Evolutionary conservation across 169 alveolate genomes (phyloP), one percentile per base, ranked within the genome.

Genomic region (Eimeria maxima): DNA sequence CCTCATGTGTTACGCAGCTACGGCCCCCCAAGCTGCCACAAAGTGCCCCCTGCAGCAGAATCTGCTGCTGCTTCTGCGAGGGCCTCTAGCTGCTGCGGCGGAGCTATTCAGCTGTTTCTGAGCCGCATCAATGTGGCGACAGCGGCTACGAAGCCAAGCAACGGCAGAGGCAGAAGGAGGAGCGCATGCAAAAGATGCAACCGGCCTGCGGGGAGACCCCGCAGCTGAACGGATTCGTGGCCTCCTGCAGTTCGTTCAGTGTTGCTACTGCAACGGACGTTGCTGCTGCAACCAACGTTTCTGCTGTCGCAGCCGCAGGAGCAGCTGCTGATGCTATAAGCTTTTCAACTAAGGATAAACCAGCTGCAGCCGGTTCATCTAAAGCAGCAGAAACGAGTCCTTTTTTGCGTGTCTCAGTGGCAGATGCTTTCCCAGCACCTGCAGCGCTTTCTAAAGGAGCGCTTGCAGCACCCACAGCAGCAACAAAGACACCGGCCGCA

Each of bases 141-240:
- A 76, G 87, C 63, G 63, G 63, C 44, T 76, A 47, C 87, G n/a
- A 47, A 60, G 24, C 65, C 87, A 76, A 45, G 87, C 87, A 76
- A 42, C 87, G 45, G 65, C 87, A 76, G 57, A n/a, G 42, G 65
- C 87, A 76, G 5, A 38, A 10, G 65, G 22, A 24, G 57, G 42
- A 45, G 65, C 63, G 38, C 50, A 45, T 42, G 87, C 87, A 45
- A 65, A 76, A 76, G 87, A 76, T 76, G 87, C 87, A 7, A 22
- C 65, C 87, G 57, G 65, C 44, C 63, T 76, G 87, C 63, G 57
- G 57, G 44, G 18, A 8, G 57, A 24, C 42, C 65, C 44, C 63
- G 65, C 87, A 13, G 42, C 87, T 22, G 27, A 76, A 14, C 67
- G 67, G 67, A 18, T 57, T 57, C 67, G n/a, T 24, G 24, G 22